Evolutionary conservation across 2,329 filamentous ascomycete species (phyloP), one percentile per base, ranked within the genome.

Genomic region (Xylariaceae sp.): DNA sequence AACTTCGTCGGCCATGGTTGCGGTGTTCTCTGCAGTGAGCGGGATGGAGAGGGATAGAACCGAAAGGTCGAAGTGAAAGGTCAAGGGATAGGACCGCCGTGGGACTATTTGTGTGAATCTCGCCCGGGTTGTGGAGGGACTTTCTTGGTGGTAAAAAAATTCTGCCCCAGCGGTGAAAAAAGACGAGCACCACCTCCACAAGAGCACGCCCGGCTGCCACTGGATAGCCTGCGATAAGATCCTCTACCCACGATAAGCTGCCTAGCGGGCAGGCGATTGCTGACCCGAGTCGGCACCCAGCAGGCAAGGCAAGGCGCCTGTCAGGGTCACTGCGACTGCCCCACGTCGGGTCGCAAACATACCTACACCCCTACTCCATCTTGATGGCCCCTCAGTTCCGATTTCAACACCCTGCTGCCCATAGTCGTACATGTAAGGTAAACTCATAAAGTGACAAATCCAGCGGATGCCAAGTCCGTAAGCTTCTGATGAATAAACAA

Each of bases 1-100:
- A 70, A 95, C 87, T 87, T 97, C 93, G 77, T 96, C 91, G 75
- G 90, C 87, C 93, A 97, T 97, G 73, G 79, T 67, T 51, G 48
- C 47, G 51, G 50, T 58, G 48, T 50, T 48, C 52, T 55, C 43
- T 56, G 54, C 55, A 56, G 46, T 50, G 47, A 28, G 50, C 45
- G 39, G 17, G 22, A 49, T 51, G 50, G 49, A 50, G 50, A 44
- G 50, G 43, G 46, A 53, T 53, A 53, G 59, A 59, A 50, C 54
- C 56, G 45, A 53, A 55, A 47, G 42, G 54, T 28, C 22, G 22
- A 52, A 45, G 53, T 46, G 59, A 60, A 51, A 48, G 52, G 50
- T 53, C 45, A 47, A 50, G 47, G 51, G 53, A 56, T 47, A 56
- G 55, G 45, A 54, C 47, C 51, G 44, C 52, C 51, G 45, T 45